Evolutionary conservation across 306 rosid species (phyloP), one percentile per base, ranked within the genome.

Genomic region (Rosa multiflora): DNA sequence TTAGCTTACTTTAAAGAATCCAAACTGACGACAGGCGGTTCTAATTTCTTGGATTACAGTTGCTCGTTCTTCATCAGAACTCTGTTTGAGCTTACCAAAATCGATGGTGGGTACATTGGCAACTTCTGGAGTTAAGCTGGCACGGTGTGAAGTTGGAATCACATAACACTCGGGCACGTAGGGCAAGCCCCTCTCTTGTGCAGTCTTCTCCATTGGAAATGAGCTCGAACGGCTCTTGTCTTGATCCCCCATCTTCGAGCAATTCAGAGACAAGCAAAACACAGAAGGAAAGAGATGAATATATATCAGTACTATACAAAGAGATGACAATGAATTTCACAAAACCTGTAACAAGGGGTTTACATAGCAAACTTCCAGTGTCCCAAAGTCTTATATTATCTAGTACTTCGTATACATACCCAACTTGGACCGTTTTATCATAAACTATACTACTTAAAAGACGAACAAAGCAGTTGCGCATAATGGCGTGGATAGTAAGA

Each of bases 1-100:
- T 21, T 20, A 77, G 61, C 73, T 75, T 75, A 83, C 89, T 32
- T 88, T 86, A 69, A 90, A 86, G 86, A 88, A 90, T 68, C 91
- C 94, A 9, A 81, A 15, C 10, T 78, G 79, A 51, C 51, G 85
- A 77, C 86, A 88, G 6, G 85, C 85, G 2, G 74, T 49, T 79
- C 81, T 18, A 8, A 88, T 73, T 15, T 79, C 67, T 75, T 81
- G 67, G 21, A 82, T 67, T 37, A 64, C 77, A 23, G n/a, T 7
- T 11, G 76, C 55, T 52, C 85, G 84, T 69, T 77, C 59, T 72
- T 77, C 52, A 29, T 66, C 26, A 29, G 88, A 62, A 51, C 44
- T 84, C 21, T 79, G 64, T 74, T 52, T 80, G 15, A 87, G 76
- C 15, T 77, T 83, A 39, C 70, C 80, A 73, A 84, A 52, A 14